Evolutionary conservation across 148 eudicot genomes (phyloP), one percentile per base, ranked within the genome.

Genomic region (Cornus florida): DNA sequence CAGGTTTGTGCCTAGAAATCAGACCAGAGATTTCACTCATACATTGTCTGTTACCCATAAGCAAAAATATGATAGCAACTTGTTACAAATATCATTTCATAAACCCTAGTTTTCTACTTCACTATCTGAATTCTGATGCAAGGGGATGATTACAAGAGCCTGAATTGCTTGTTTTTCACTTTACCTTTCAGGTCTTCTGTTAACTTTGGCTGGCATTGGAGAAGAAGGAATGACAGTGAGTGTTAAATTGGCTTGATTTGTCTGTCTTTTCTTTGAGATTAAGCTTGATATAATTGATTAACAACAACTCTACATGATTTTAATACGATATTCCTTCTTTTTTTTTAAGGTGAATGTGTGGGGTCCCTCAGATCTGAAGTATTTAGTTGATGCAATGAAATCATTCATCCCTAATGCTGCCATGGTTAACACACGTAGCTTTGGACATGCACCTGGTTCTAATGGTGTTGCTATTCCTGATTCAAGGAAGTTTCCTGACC

Each of bases 401-500:
- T 83, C 94, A 13, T 93, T 96, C 81, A 92, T 96, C 83, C 98
- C 99, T 66, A 93, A 88, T 82, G 97, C 97, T 78, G 94, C 98
- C 88, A 93, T 96, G 99, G 95, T 93, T 75, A 91, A 96, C 80
- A 86, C 99, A 3, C 88, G 59, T 31, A 92, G 98, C 85, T 96
- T 96, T 81, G 99, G 98, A 59, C 83, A 90, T 32, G 77, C 85
- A 57, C 75, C 83, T 71, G 74, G 77, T 50, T 78, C 84, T 65
- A 80, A 83, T 39, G 90, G 84, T 62, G 75, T 70, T 81, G 82
- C 84, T 60, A 32, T 71, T 56, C 79, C 81, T 53, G 82, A 85
- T 46, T 41, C 84, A 60, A 67, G 67, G 71, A 88, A 86, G 33
- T 70, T 79, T 74, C 67, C 88, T 41, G 89, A 83, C 39, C 90